phyloP scores from a whole-genome alignment of 345 rosid species.

The Cardamine occulta region DNA sequence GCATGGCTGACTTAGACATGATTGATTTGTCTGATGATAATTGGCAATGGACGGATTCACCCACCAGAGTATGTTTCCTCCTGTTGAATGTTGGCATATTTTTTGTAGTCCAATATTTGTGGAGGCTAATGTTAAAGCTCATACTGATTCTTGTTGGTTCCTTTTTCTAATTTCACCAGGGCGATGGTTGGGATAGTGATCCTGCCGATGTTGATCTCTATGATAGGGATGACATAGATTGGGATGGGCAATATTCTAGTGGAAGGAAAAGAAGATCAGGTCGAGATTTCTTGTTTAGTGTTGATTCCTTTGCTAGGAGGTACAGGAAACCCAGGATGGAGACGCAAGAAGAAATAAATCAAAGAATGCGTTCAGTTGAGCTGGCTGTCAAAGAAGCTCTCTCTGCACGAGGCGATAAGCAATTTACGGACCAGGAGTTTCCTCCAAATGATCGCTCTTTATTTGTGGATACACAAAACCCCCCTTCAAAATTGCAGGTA shows the following conservation, averaged over 20 bases:
- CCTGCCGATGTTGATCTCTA: slow-evolving; percentile 95
- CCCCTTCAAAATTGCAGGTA: slow-evolving; percentile 93
- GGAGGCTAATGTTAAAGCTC: slow-evolving; percentile 15
- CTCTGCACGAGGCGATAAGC: slow-evolving; percentile 78
- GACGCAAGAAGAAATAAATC: slow-evolving; percentile 92
- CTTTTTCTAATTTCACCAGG: slow-evolving; percentile 52
- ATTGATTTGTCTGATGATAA: slow-evolving; percentile 86
- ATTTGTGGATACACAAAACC: slow-evolving; percentile 77
- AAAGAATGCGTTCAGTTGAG: slow-evolving; percentile 95
- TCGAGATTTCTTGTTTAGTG: slow-evolving; percentile 73
- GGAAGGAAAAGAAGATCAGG: slow-evolving; percentile 91
- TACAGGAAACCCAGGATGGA: slow-evolving; percentile 94
- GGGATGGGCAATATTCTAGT: slow-evolving; percentile 99
- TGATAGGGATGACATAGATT: slow-evolving; percentile 96
- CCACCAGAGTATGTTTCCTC: slow-evolving; percentile 72
- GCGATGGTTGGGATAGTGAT: slow-evolving; percentile 99
- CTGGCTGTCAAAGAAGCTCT: slow-evolving; percentile 98
- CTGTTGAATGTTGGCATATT: slow-evolving; percentile 20
- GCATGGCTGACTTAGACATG: slow-evolving; percentile 74
- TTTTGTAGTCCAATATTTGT: slow-evolving; percentile 15
- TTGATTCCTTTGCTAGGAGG: slow-evolving; percentile 92
- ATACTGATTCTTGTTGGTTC: slow-evolving; percentile 38
- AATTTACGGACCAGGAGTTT: slow-evolving; percentile 96
- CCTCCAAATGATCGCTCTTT: slow-evolving; percentile 95
- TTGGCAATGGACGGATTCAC: slow-evolving; percentile 99